Conservation (phyloP, 805 yeast species). For the Nakazawaea ernobii region DNA sequence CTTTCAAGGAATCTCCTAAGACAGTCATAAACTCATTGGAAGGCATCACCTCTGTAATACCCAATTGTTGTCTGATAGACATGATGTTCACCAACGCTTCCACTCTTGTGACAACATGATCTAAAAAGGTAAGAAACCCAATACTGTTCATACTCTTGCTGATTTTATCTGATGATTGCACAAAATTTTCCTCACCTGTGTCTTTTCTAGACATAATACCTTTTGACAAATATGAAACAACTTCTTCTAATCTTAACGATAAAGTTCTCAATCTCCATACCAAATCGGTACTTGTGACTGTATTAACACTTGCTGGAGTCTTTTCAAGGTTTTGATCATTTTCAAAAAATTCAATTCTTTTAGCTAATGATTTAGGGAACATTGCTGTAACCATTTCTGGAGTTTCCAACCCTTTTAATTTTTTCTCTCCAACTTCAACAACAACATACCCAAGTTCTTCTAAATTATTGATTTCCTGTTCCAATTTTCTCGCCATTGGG, state of each 20-base stretch:
- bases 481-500: slow-evolving; percentile 49
- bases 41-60: slow-evolving; percentile 2
- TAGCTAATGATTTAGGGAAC: slow-evolving; percentile 60
- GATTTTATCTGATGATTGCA: slow-evolving; percentile 10
- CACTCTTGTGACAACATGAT: slow-evolving; percentile 61
- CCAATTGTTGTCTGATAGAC: slow-evolving; percentile 31
- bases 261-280: slow-evolving; percentile 41
- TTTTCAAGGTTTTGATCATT: slow-evolving; percentile 17
- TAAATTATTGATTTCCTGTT: slow-evolving; percentile 57
- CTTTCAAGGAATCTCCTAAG: slow-evolving; percentile 1
- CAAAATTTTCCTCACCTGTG: slow-evolving; percentile 21
- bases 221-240: slow-evolving; percentile 46
- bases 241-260: slow-evolving; percentile 51
- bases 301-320: slow-evolving; percentile 17
- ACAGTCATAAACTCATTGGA: slow-evolving; percentile 3
- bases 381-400: slow-evolving; percentile 81
- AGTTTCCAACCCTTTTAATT: slow-evolving; percentile 89
- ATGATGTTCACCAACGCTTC: slow-evolving; percentile 51
- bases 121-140: slow-evolving; percentile 53
- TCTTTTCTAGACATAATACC: slow-evolving; percentile 25
- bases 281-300: slow-evolving; percentile 24
- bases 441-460: slow-evolving; percentile 65
- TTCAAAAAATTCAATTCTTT: slow-evolving; percentile 48
- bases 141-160: slow-evolving; percentile 13
- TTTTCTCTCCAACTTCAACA: slow-evolving; percentile 74